These are phyloP conservation scores for Pseudohyphozyma bogoriensis DNA, from an alignment of 768 basidiomycete species.

Conservation along the genomic window DNA sequence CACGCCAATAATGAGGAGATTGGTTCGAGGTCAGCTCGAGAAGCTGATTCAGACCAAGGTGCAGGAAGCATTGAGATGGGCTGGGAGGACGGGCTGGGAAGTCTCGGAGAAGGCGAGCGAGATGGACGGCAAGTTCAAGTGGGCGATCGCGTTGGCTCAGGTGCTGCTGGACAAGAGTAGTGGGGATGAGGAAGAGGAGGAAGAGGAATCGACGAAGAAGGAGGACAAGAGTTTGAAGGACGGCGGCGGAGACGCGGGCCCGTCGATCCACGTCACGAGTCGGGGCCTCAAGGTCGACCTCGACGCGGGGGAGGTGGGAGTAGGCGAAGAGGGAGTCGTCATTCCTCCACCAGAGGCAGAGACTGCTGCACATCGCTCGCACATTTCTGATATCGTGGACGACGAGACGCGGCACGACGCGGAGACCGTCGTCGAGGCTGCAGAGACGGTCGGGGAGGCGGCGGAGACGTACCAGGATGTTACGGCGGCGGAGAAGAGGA, in stretches of 20 bases:
- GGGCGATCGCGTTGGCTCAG: constrained; percentile 4
- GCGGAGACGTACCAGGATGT: not conserved
- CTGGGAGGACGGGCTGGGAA: not conserved
- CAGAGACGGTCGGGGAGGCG: constrained; percentile 9
- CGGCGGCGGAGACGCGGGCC: not conserved
- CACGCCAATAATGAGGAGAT: not conserved
- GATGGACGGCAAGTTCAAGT: constrained; percentile 1
- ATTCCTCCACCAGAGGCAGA: constrained; percentile 3
- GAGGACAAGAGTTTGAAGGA: not conserved
- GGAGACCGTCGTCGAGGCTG: constrained; percentile 9
- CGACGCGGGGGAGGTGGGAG: constrained; percentile 1
- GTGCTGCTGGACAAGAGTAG: not conserved
- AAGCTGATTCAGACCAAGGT: not conserved
- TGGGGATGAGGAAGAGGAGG: not conserved
- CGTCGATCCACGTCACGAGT: constrained; percentile 7
- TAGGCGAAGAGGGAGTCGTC: constrained; percentile 19
- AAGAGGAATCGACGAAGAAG: not conserved
- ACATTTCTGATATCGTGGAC: too few relatives aligned
- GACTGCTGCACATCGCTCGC: constrained; percentile 6
- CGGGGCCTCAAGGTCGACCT: constrained; percentile 20
- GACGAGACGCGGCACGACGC: too few relatives aligned
- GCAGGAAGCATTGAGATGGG: not conserved
- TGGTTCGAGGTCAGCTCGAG: constrained; percentile 11
- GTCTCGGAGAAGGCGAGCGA: not conserved
- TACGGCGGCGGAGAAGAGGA: constrained; percentile 1